Evolutionary conservation across 768 basidiomycete species (phyloP).

Genomic region (Serendipita indica): DNA sequence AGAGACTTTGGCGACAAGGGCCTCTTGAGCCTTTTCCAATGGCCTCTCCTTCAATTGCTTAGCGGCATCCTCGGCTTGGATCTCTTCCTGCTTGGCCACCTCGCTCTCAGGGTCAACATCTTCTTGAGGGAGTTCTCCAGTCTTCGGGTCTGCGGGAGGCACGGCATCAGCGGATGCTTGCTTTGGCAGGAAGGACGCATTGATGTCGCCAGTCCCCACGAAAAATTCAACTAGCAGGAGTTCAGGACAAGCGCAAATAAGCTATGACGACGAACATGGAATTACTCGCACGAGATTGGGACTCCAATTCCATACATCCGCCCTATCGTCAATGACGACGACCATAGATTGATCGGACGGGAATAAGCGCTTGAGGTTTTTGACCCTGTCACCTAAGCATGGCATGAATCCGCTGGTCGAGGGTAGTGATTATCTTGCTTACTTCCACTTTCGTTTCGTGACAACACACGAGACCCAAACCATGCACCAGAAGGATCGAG

Average conservation of each 20-base stretch:
- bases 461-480: slow-evolving; percentile 79
- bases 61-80: slow-evolving; percentile 60
- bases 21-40: slow-evolving; percentile 72
- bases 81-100: slow-evolving; percentile 18
- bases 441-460: slow-evolving; percentile 96
- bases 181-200: slow-evolving; percentile 84
- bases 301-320: slow-evolving; percentile 97
- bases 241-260: too few species aligned
- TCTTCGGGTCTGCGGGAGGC: slow-evolving; percentile 24
- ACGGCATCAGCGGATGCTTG: slow-evolving; percentile 22
- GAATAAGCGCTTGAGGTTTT: slow-evolving; percentile 81
- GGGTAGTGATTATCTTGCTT: slow-evolving; percentile 23
- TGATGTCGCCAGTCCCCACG: slow-evolving; percentile 95
- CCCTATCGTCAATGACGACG: slow-evolving; percentile 95
- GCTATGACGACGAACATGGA: slow-evolving; percentile 68
- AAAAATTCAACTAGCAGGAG: slow-evolving; percentile 77
- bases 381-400: slow-evolving; percentile 28
- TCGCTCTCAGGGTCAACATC: slow-evolving; percentile 30
- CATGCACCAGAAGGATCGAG: slow-evolving; percentile 79
- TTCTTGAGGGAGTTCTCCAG: slow-evolving; percentile 15
- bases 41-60: slow-evolving; percentile 77
- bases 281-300: slow-evolving; percentile 94
- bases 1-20: background rate
- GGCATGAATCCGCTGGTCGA: background rate
- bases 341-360: slow-evolving; percentile 98